Evolutionary conservation across 2,329 filamentous ascomycete species (phyloP), one percentile per base, ranked within the genome.

Genomic region (Clarireedia homoeocarpa): DNA sequence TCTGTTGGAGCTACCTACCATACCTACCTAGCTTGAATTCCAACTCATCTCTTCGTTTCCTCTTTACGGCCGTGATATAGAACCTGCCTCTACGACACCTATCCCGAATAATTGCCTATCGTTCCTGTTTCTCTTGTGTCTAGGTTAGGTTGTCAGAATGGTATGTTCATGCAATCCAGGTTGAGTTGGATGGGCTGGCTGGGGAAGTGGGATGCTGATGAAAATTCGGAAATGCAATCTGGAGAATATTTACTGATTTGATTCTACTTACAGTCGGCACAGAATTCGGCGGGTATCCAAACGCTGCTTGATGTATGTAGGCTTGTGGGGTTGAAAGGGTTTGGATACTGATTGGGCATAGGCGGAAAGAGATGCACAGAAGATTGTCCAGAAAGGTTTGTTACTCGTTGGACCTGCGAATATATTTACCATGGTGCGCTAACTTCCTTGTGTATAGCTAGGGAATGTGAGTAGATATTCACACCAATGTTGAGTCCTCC

Each of bases 261-360:
- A 48, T 46, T 36, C 26, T 34, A 34, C 10, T 34, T 61, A 66
- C 70, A 97, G 92, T 94, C 94, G 72, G 94, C 92, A 71, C 94
- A 97, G 78, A 97, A 97, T 80, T 97, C 94, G 64, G 86, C 89
- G 70, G 94, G 94, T 74, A 99, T 99, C 72, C 92, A 97, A 77
- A 97, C 92, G 71, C 85, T 99, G 70, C 90, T 99, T 76, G 94
- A 97, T 77, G 94, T 99, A 87, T 69, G 87, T 66, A 30, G 48
- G 36, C 17, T 36, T 38, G 24, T 30, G 42, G 5, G 23, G 10
- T 14, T 51, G 12, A 24, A 48, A 30, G 24, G 30, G 30, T 23
- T 38, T 5, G 23, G 30, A 30, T 56, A 48, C 44, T 53, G 38
- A 55, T 52, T 36, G 49, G 52, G 30, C 24, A 53, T 62, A 97